phyloP scores from a whole-genome alignment of 163 green algal species.

The Scenedesmus sp. region DNA sequence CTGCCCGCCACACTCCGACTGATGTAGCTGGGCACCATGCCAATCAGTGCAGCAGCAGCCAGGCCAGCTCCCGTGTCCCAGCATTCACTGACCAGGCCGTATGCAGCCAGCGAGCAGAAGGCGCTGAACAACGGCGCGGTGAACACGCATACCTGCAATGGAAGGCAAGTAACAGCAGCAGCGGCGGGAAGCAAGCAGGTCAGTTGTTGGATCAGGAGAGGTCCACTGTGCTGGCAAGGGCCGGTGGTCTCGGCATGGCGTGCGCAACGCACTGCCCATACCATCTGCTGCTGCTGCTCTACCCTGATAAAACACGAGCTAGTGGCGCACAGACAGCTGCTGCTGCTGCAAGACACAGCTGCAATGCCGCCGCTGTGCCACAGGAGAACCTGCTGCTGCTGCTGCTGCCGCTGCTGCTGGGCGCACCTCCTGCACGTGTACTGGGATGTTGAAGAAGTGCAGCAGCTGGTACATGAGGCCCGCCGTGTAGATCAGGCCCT shows the following conservation, averaged over 20 bases:
- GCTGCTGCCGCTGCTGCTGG: neutral
- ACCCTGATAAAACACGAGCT: too few species aligned
- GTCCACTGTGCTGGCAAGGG: neutral
- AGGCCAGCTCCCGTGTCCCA: slow-evolving; percentile 81
- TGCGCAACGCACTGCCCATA: neutral
- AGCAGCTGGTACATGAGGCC: slow-evolving; percentile 87
- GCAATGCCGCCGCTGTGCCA: slow-evolving; percentile 1
- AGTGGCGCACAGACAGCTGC: neutral
- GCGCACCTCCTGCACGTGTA: slow-evolving; percentile 91
- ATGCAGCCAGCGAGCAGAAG: slow-evolving; percentile 89
- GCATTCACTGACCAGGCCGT: slow-evolving; percentile 86
- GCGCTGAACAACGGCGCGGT: slow-evolving; percentile 95
- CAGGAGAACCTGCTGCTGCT: neutral
- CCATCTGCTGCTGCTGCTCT: neutral
- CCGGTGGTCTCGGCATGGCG: neutral
- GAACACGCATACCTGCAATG: slow-evolving; percentile 93
- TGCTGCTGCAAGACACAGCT: neutral
- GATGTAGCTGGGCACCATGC: slow-evolving; percentile 94
- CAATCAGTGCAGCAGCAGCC: slow-evolving; percentile 87
- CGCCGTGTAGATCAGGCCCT: slow-evolving; percentile 93
- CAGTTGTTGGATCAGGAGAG: too few species aligned
- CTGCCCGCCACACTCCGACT: slow-evolving; percentile 89
- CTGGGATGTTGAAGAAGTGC: slow-evolving; percentile 86
- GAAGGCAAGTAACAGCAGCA: neutral
- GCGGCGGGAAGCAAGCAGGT: too few species aligned